phyloP scores from a whole-genome alignment of 164 flowering plant species.

The Buxus sempervirens region DNA sequence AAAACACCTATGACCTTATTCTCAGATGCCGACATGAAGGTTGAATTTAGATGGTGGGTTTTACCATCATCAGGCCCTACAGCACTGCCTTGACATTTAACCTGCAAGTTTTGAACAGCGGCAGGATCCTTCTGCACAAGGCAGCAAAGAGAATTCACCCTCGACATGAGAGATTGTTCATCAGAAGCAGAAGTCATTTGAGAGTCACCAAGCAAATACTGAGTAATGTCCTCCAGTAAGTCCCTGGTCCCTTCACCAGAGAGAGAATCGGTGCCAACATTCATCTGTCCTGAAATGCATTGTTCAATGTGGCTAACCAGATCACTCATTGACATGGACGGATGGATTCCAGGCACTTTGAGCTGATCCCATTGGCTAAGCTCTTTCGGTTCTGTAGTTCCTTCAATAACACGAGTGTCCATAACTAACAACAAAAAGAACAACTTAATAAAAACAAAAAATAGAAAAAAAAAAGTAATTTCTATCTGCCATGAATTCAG shows the following conservation, averaged over 20 bases:
- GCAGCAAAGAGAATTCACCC: slow-evolving; percentile 84
- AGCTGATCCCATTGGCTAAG: slow-evolving; percentile 45
- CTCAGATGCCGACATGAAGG: slow-evolving; percentile 9
- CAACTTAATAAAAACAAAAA: not conserved
- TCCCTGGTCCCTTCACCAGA: slow-evolving; percentile 36
- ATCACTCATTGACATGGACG: slow-evolving; percentile 78
- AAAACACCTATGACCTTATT: slow-evolving; percentile 11
- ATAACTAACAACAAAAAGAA: slow-evolving; percentile 29
- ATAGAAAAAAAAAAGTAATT: not conserved
- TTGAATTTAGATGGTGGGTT: slow-evolving; percentile 6
- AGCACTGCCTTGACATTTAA: slow-evolving; percentile 17
- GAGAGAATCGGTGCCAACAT: slow-evolving; percentile 39
- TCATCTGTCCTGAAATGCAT: slow-evolving; percentile 60
- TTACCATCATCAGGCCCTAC: slow-evolving; percentile 19
- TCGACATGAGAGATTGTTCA: slow-evolving; percentile 71
- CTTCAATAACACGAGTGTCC: slow-evolving; percentile 48
- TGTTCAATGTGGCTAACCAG: slow-evolving; percentile 66
- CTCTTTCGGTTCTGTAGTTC: slow-evolving; percentile 23
- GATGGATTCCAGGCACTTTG: slow-evolving; percentile 56
- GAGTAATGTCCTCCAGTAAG: slow-evolving; percentile 60
- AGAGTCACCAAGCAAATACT: slow-evolving; percentile 58
- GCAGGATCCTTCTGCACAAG: slow-evolving; percentile 62
- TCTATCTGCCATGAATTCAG: not conserved
- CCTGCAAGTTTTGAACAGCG: slow-evolving; percentile 27
- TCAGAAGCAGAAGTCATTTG: slow-evolving; percentile 55